Evolutionary conservation across 306 rosid genomes (phyloP).

Genomic region (Cyclanthera cordifolia): DNA sequence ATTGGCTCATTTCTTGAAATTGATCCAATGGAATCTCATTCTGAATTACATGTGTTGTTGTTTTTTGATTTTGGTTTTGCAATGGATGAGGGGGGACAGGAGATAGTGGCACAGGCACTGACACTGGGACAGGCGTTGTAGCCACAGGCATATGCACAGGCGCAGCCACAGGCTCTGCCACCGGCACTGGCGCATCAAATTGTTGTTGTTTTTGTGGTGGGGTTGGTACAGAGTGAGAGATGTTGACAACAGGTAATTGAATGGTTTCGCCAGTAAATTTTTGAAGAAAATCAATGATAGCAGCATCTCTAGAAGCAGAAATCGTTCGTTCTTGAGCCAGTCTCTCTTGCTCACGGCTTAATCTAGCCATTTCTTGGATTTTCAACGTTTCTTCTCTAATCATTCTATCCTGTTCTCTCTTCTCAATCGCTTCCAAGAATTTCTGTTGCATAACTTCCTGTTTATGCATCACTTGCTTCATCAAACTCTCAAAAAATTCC

Average conservation of each 20-base stretch:
- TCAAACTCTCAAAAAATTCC: constrained; percentile 32
- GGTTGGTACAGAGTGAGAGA: background rate
- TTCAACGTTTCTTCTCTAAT: constrained; percentile 40
- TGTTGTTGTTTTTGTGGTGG: constrained; percentile 10
- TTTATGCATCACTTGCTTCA: constrained; percentile 38
- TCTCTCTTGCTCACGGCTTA: constrained; percentile 26
- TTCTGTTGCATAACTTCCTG: constrained; percentile 38
- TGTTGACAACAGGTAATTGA: constrained; percentile 15
- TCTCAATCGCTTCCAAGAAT: constrained; percentile 12
- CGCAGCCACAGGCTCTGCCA: background rate
- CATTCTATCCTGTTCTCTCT: constrained; percentile 32
- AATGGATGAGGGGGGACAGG: background rate
- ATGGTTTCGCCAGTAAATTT: constrained; percentile 35
- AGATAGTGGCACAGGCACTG: constrained; percentile 9
- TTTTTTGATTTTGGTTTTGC: background rate
- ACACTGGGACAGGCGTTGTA: background rate
- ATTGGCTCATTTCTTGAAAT: background rate
- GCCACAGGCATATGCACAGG: constrained; percentile 11
- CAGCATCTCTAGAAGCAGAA: constrained; percentile 33
- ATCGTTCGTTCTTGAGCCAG: constrained; percentile 30
- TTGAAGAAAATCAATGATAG: constrained; percentile 34
- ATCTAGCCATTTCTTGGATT: constrained; percentile 29
- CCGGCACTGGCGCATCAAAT: background rate
- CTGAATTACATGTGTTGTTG: too few relatives aligned
- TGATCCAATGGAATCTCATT: background rate